Evolutionary conservation across 305 asterid genomes (phyloP).

Genomic region (Fraxinus latifolia): DNA sequence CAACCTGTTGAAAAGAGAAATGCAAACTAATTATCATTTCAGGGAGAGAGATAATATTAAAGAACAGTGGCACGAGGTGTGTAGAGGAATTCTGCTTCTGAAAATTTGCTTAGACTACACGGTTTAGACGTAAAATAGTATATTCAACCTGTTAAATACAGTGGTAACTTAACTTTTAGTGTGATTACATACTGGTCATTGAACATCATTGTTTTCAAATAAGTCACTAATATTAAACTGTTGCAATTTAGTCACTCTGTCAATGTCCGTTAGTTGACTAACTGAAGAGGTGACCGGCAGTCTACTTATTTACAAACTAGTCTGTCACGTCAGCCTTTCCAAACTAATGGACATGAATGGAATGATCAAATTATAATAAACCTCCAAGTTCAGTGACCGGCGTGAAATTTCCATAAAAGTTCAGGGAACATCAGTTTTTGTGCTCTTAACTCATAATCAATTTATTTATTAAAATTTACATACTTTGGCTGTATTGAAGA

Average conservation of each 20-base stretch:
- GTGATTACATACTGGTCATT: neutral
- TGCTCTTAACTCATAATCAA: neutral
- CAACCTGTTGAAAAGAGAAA: conserved; percentile 33
- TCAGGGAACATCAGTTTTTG: neutral
- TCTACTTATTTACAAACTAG: neutral
- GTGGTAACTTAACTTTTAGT: neutral
- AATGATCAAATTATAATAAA: neutral
- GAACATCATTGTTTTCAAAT: neutral
- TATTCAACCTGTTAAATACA: neutral
- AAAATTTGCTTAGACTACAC: conserved; percentile 1
- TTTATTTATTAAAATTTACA: conserved; percentile 16
- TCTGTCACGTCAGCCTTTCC: neutral
- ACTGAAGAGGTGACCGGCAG: neutral
- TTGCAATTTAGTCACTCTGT: neutral
- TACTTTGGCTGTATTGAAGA: conserved; percentile 92
- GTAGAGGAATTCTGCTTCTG: neutral
- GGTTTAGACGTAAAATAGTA: neutral
- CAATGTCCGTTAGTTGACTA: neutral
- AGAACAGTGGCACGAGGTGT: neutral
- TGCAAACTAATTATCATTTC: neutral
- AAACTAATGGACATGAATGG: neutral
- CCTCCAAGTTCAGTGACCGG: neutral
- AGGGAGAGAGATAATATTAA: neutral
- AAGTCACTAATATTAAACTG: neutral
- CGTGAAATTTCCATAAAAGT: neutral